Evolutionary conservation across 352 stramenopile species (phyloP).

Genomic region (Phytopythium montanum): DNA sequence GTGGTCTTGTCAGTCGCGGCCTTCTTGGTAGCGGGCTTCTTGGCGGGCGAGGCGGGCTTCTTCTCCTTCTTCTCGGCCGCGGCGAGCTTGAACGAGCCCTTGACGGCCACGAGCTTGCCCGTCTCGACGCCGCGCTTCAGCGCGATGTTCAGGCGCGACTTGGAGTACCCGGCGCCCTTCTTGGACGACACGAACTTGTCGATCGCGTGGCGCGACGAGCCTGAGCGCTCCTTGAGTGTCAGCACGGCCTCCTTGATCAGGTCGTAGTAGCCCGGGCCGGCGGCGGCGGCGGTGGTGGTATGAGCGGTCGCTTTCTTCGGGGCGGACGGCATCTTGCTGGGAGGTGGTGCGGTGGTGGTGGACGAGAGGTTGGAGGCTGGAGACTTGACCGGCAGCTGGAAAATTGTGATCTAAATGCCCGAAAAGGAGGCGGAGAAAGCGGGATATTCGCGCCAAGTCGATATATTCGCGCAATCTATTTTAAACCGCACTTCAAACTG

Average conservation of each 20-base stretch:
- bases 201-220: constrained; percentile 91
- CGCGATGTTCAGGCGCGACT: constrained; percentile 84
- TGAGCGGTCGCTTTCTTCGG: constrained; percentile 59
- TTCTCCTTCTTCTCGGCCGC: constrained; percentile 87
- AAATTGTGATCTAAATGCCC: constrained; percentile 36
- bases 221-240: constrained; percentile 89
- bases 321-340: constrained; percentile 44
- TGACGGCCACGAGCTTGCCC: constrained; percentile 90
- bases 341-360: neutral
- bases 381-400: constrained; percentile 14
- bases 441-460: constrained; percentile 3
- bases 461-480: constrained; percentile 22
- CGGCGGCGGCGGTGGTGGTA: constrained; percentile 23
- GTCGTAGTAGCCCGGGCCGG: constrained; percentile 85
- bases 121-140: constrained; percentile 88
- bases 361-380: constrained; percentile 6
- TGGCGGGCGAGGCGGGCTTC: constrained; percentile 22
- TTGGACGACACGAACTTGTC: constrained; percentile 92
- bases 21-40: constrained; percentile 44
- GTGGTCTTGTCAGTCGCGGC: constrained; percentile 24
- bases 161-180: constrained; percentile 76
- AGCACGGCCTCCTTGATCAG: constrained; percentile 92
- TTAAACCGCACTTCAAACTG: constrained; percentile 14
- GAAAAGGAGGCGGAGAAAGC: neutral
- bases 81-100: constrained; percentile 94